Evolutionary conservation across 1,139 yeast species (phyloP), one percentile per base, ranked within the genome.

Genomic region (Waltiozyma solani): DNA sequence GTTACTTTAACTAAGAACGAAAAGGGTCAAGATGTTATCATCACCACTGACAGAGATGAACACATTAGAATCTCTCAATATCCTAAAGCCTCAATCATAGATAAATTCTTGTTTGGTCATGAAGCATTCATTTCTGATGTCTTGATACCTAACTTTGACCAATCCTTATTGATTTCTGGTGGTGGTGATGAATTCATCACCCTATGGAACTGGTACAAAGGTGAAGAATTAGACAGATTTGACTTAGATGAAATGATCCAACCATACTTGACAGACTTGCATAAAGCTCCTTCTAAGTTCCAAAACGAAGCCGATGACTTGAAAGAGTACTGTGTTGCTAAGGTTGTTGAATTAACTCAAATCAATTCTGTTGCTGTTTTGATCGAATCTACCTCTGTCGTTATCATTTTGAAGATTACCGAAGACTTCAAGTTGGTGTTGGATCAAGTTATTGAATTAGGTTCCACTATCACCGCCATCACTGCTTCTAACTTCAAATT

Each of bases 31-130:
- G 70, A 73, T 47, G 83, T 63, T 46, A 59, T 89, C 19, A 67
- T 91, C 43, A 80, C 95, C 2, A 79, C 91, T 32, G 99, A 93
- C 59, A 73, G 98, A 61, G 99, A 93, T 59, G 99, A 93, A 59
- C 99, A 93, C 57, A 83, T 93, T 46, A 72, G 94, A 52, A 71
- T 93, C n/a, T 76, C 96, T 4, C 72, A 77, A 47, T 87, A 71
- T 51, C 97, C 97, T 2, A 71, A 81, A 46, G 67, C 91, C 4
- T 84, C 66, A 52, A 76, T 87, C 19, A 78, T 91, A 35, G 83
- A 85, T 47, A 73, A 78, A 50, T 87, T 86, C 78, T 65, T 89
- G 42, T 86, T 86, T 57, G 97, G 95, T 4, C 97, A 91, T 58
- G 67, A 67, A 34, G 85, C 87, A 57, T 93, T 85, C 53, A 79